These are phyloP conservation scores for Torulaspora gathmanii DNA, from an alignment of 805 yeast species.

Conservation along the genomic window DNA sequence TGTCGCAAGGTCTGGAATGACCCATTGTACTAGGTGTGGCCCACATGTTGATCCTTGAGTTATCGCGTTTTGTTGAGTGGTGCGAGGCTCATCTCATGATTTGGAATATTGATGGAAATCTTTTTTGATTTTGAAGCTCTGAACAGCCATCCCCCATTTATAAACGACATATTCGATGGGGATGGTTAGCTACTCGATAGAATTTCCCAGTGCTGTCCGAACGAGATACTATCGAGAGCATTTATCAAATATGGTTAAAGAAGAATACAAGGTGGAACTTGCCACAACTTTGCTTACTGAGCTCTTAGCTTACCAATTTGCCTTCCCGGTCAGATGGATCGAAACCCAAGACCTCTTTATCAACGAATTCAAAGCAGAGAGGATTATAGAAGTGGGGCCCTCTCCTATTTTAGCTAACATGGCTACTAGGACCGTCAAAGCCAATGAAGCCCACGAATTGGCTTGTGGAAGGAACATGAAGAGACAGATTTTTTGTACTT, in stretches of 20 bases:
- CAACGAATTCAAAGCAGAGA: slow-evolving; percentile 73
- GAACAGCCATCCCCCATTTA: neutral
- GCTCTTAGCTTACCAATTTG: slow-evolving; percentile 85
- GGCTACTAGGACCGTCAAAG: slow-evolving; percentile 82
- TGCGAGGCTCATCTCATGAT: neutral
- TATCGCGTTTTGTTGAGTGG: slow-evolving; percentile 3
- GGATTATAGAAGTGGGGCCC: slow-evolving; percentile 88
- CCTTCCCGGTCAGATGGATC: slow-evolving; percentile 92
- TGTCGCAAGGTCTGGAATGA: neutral
- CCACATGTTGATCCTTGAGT: neutral
- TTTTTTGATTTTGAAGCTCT: neutral
- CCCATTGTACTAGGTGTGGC: neutral
- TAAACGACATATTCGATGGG: neutral
- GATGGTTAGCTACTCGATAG: neutral
- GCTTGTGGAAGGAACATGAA: slow-evolving; percentile 56
- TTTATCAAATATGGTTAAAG: slow-evolving; percentile 29
- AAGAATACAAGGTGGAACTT: slow-evolving; percentile 82
- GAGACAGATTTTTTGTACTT: slow-evolving; percentile 77
- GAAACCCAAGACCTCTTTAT: slow-evolving; percentile 88
- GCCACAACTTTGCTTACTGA: slow-evolving; percentile 81
- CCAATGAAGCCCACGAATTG: slow-evolving; percentile 77
- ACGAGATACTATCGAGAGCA: too few species aligned
- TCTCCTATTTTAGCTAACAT: slow-evolving; percentile 88
- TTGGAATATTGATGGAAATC: neutral
- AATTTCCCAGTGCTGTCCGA: neutral